Conservation (phyloP, 2,329 filamentous ascomycete species). For the Fusarium verticillioides region DNA sequence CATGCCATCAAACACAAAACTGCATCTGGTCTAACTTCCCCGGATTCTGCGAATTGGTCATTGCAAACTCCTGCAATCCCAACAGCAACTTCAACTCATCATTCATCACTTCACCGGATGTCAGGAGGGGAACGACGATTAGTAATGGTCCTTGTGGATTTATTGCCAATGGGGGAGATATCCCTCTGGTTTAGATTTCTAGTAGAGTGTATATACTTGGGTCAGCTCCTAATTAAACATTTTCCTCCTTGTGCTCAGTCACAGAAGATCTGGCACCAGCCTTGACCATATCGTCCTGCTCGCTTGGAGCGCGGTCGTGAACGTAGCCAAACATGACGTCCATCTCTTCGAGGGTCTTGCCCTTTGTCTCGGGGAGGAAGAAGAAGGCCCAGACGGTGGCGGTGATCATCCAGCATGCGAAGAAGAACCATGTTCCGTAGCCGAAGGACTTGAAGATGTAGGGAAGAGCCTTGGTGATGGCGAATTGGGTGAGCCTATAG, state of each 20-base stretch:
- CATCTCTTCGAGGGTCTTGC: slow-evolving; percentile 63
- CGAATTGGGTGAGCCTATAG: slow-evolving; percentile 51
- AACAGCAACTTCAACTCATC: not conserved
- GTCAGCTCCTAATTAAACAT: not conserved
- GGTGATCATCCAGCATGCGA: slow-evolving; percentile 62
- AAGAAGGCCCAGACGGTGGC: slow-evolving; percentile 62
- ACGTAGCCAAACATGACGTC: slow-evolving; percentile 52
- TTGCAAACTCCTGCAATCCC: not conserved
- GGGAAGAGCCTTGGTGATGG: slow-evolving; percentile 56
- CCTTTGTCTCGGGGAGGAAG: slow-evolving; percentile 66
- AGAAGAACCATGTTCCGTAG: slow-evolving; percentile 68
- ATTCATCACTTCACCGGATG: not conserved
- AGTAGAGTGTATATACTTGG: not conserved
- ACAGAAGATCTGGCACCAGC: slow-evolving; percentile 23
- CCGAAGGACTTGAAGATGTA: slow-evolving; percentile 57
- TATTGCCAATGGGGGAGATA: not conserved
- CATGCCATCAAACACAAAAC: not conserved
- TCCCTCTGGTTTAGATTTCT: not conserved
- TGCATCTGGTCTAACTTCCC: slow-evolving; percentile 4
- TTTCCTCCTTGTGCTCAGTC: slow-evolving; percentile 39
- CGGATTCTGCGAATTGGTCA: not conserved
- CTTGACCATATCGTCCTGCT: slow-evolving; percentile 29
- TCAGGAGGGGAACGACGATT: not conserved
- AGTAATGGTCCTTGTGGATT: not conserved
- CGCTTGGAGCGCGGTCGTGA: slow-evolving; percentile 30